phyloP scores from a whole-genome alignment of 108 stramenopile species.

The Epipyxis sp. region DNA sequence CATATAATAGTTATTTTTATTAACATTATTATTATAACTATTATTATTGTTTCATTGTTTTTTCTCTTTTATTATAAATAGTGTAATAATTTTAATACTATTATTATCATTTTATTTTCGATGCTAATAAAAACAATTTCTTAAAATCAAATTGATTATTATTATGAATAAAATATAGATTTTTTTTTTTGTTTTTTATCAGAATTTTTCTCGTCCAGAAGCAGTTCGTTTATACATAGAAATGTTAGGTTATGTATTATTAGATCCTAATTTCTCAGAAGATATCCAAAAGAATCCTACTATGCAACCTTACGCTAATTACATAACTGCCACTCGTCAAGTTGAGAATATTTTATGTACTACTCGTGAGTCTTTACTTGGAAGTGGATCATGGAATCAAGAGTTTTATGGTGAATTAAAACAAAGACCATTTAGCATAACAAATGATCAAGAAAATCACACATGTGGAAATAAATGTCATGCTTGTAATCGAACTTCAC shows the following conservation, averaged over 20 bases:
- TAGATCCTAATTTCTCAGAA: background rate
- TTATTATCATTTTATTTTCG: too few relatives aligned
- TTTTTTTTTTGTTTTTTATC: too few relatives aligned
- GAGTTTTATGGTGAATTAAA: background rate
- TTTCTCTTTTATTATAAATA: too few relatives aligned
- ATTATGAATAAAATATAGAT: too few relatives aligned
- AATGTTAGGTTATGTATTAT: slow-evolving; percentile 8
- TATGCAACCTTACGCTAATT: background rate
- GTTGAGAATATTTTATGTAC: slow-evolving; percentile 28
- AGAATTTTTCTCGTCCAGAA: too few relatives aligned
- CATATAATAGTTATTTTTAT: too few relatives aligned
- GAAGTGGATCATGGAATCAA: background rate
- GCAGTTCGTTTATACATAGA: slow-evolving; percentile 11
- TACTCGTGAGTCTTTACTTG: slow-evolving; percentile 9
- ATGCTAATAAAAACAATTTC: too few relatives aligned
- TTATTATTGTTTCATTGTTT: too few relatives aligned
- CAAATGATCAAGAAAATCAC: background rate
- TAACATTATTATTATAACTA: too few relatives aligned
- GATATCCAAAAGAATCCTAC: background rate
- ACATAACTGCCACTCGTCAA: background rate
- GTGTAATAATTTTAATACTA: too few relatives aligned
- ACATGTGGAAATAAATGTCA: background rate
- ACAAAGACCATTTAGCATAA: background rate
- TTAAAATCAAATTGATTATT: too few relatives aligned
- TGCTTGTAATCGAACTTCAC: background rate